Conservation (phyloP, 306 rosid genomes). For the Sicyos edulis region DNA sequence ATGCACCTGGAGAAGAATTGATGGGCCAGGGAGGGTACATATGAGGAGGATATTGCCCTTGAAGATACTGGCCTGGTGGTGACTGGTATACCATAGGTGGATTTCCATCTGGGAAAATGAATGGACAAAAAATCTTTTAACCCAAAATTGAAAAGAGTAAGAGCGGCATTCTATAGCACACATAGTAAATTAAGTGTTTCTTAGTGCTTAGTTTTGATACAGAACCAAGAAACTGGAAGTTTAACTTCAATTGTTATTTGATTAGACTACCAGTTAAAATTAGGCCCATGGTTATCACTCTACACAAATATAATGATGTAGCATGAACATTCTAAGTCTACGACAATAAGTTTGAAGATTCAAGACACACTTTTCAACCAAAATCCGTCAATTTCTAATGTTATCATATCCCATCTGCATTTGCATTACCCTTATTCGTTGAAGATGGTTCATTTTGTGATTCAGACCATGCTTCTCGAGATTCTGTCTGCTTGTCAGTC, state of each 20-base stretch:
- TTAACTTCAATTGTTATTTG: background rate
- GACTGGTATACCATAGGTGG: slow-evolving; percentile 51
- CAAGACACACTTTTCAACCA: background rate
- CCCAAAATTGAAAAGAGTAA: background rate
- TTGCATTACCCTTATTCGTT: slow-evolving; percentile 47
- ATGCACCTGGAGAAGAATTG: slow-evolving; percentile 72
- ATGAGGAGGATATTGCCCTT: slow-evolving; percentile 80
- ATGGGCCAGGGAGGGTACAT: slow-evolving; percentile 92
- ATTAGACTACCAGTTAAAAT: background rate
- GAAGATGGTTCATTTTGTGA: slow-evolving; percentile 36
- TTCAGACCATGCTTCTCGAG: slow-evolving; percentile 24
- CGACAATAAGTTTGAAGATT: slow-evolving; percentile 2
- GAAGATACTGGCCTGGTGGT: slow-evolving; percentile 54
- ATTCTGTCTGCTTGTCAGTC: slow-evolving; percentile 36
- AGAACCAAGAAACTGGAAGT: background rate
- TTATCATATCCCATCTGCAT: slow-evolving; percentile 40
- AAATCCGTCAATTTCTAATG: background rate
- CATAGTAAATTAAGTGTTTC: background rate
- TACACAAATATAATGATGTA: background rate
- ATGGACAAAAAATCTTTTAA: slow-evolving; percentile 16
- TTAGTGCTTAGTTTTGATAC: background rate
- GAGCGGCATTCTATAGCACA: background rate
- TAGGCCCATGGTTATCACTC: slow-evolving; percentile 4
- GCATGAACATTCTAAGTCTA: slow-evolving; percentile 11
- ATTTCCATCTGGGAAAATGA: slow-evolving; percentile 52